These are phyloP conservation scores for Pleoardoris graminearum DNA, from an alignment of 2,329 filamentous ascomycete genomes.

Conservation along the genomic window DNA sequence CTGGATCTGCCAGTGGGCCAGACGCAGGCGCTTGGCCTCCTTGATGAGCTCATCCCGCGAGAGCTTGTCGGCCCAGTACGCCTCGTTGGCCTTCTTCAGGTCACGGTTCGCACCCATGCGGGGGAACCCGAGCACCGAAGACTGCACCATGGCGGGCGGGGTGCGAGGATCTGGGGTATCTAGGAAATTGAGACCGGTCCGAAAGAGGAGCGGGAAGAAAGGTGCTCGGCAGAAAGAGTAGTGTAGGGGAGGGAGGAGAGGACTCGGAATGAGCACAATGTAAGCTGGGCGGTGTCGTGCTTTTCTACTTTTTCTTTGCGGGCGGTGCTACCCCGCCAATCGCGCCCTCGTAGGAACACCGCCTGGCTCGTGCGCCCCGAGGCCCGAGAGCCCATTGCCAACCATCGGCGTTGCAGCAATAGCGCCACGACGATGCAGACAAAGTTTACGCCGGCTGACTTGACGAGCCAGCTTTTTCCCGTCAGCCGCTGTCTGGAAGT, in stretches of 20 bases:
- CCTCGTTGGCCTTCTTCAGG: constrained; percentile 99
- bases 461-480: background rate
- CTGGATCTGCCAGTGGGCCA: constrained; percentile 99
- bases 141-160: constrained; percentile 53
- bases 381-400: background rate
- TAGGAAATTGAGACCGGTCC: constrained; percentile 7
- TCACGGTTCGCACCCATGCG: constrained; percentile 98
- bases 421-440: background rate
- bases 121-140: constrained; percentile 93
- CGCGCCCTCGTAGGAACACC: constrained; percentile 13
- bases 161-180: constrained; percentile 14
- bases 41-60: constrained; percentile 86
- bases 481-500: background rate
- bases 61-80: constrained; percentile 95
- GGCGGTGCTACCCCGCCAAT: constrained; percentile 16
- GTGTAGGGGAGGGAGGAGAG: constrained; percentile 9
- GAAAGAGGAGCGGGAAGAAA: constrained; percentile 16
- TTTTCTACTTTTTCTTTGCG: constrained; percentile 39
- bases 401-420: background rate
- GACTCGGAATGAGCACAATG: constrained; percentile 12
- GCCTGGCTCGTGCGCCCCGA: background rate
- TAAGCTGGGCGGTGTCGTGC: constrained; percentile 39
- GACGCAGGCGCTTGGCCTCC: constrained; percentile 95
- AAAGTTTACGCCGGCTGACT: background rate
- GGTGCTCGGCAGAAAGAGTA: constrained; percentile 15